These are phyloP conservation scores for Pseudopithomyces maydicus DNA, from an alignment of 2,329 filamentous ascomycete genomes.

Conservation along the genomic window DNA sequence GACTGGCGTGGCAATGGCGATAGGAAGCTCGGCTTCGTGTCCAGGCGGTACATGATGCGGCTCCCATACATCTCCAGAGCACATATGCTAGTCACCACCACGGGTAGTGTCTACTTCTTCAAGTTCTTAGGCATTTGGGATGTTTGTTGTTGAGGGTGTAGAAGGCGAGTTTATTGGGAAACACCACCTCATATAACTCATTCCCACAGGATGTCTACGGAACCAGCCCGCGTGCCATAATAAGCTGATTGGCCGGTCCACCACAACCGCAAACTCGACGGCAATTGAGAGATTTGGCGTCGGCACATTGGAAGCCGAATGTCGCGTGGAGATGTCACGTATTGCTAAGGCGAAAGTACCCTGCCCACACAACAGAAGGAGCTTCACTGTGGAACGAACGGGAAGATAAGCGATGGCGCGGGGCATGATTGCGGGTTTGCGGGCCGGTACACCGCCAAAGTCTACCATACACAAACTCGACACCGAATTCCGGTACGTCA, in stretches of 20 bases:
- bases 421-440: background rate
- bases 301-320: background rate
- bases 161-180: no score
- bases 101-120: no score
- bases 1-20: no score
- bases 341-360: background rate
- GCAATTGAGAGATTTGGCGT: background rate
- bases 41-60: no score
- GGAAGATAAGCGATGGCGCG: constrained; percentile 2
- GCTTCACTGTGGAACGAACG: background rate
- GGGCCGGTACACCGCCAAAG: background rate
- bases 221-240: background rate
- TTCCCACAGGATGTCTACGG: no score
- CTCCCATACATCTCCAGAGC: no score
- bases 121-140: no score
- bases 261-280: background rate
- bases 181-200: no score
- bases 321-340: background rate
- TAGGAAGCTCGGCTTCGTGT: no score
- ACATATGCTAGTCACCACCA: no score
- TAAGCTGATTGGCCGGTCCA: background rate
- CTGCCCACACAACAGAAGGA: background rate
- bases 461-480: constrained; percentile 10
- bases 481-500: background rate
- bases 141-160: no score